Base-by-base conservation (phyloP, 2,329 filamentous ascomycete genomes). In the Phoma sp. region DNA sequence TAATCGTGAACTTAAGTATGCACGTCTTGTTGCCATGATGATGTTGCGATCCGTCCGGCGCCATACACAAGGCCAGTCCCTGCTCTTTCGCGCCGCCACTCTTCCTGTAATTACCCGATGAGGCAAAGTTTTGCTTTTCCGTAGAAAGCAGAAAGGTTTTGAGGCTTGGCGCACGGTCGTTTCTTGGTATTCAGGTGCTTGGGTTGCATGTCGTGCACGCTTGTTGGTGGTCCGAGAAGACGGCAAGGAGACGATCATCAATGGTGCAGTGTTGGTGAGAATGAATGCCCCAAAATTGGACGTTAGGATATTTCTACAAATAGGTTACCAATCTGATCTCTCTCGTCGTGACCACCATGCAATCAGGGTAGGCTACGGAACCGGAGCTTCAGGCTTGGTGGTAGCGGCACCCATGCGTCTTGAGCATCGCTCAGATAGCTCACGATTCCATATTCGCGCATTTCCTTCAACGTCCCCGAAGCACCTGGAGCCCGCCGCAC, bases 141-240 rank as follows among this genome's bases (percentile, higher is more conserved):
- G 27, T 56, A 6, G 53, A 56, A 42, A n/a, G 47, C 42, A 32
- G 43, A 47, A n/a, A 42, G 24, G 25, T 51, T 56, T 47, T 56
- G 47, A 47, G 53, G 53, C 53, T 56, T 56, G 53, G 47, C 53
- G 53, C 53, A 56, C 53, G 47, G 53, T 47, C 44, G 14, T 13
- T 52, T 47, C 14, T n/a, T 47, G 37, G 24, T 13, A 4, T n/a
- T 33, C 10, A 38, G 32, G 27, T 24, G 32, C 47, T 23, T 50
- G 36, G 47, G 53, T 30, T 56, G 47, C 47, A 50, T 44, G 43
- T 27, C 42, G 42, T 51, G 25, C 39, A 39, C 37, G 36, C 22
- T 39, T 11, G 14, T 29, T 23, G 30, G 39, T 18, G 33, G 11
- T 33, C 24, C 39, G 29, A 14, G 23, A n/a, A 5, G 13, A 27